Evolutionary conservation across 1,139 yeast genomes (phyloP).

Genomic region (Sugiyamaella paludigena): DNA sequence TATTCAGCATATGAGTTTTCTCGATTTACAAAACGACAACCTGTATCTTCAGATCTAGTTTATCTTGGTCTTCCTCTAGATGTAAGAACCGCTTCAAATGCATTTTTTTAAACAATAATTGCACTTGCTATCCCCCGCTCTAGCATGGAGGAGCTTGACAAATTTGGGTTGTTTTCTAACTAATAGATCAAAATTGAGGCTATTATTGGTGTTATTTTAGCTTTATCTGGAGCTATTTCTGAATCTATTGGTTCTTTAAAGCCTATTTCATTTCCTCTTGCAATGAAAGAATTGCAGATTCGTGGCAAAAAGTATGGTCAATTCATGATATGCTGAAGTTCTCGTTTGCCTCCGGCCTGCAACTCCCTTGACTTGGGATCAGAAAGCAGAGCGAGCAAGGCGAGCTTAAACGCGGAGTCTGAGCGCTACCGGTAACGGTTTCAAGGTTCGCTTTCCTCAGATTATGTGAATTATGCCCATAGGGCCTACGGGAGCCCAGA

Average conservation of each 20-base stretch:
- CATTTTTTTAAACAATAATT: too few relatives aligned
- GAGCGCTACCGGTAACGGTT: too few relatives aligned
- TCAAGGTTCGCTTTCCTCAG: too few relatives aligned
- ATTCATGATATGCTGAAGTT: background rate
- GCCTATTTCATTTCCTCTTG: conserved; percentile 33
- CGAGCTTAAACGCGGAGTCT: background rate
- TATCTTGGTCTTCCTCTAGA: conserved; percentile 30
- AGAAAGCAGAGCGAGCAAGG: background rate
- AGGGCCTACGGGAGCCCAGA: too few relatives aligned
- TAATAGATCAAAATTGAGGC: conserved; percentile 35
- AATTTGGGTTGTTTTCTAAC: background rate
- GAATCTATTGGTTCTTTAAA: conserved; percentile 26
- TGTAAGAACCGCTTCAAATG: too few relatives aligned
- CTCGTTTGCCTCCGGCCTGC: background rate
- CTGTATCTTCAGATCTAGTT: conserved; percentile 21
- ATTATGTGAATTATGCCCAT: too few relatives aligned
- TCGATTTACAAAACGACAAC: conserved; percentile 28
- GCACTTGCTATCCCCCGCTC: too few relatives aligned
- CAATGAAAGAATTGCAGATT: conserved; percentile 29
- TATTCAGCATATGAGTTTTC: conserved; percentile 40
- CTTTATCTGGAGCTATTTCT: conserved; percentile 28
- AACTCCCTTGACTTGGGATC: background rate
- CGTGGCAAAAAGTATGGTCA: conserved; percentile 28
- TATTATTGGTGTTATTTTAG: conserved; percentile 31
- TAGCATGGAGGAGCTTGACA: too few relatives aligned